Evolutionary conservation across 371 early-diverging fungal species (phyloP).

Genomic region (Polyrhizophydium stewartii): DNA sequence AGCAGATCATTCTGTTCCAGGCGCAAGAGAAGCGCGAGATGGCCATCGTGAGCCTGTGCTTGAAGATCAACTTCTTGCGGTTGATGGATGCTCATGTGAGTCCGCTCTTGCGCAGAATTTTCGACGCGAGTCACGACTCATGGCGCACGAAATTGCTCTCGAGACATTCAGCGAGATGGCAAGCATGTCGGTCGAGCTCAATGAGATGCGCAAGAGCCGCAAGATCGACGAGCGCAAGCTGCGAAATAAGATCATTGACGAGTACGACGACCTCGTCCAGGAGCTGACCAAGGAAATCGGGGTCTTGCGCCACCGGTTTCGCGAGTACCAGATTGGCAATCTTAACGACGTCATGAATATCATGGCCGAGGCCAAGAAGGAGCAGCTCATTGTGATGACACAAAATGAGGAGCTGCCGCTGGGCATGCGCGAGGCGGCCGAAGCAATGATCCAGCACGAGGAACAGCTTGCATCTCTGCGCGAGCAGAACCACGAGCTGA

Average conservation of each 20-base stretch:
- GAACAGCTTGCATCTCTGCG: conserved; percentile 27
- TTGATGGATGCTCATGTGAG: too few relatives aligned
- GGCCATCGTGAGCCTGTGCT: conserved; percentile 18
- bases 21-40: conserved; percentile 38
- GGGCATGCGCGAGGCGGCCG: conserved; percentile 24
- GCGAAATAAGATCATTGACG: conserved; percentile 39
- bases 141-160: conserved; percentile 23
- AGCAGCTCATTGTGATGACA: conserved; percentile 35
- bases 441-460: conserved; percentile 37
- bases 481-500: conserved; percentile 46
- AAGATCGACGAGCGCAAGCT: conserved; percentile 43
- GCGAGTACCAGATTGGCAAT: conserved; percentile 47
- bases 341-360: conserved; percentile 45
- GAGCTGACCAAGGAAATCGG: conserved; percentile 50
- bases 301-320: conserved; percentile 43
- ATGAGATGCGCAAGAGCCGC: conserved; percentile 39
- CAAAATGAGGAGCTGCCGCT: conserved; percentile 33
- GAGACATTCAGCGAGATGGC: conserved; percentile 37
- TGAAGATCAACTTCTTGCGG: too few relatives aligned
- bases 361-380: conserved; percentile 50
- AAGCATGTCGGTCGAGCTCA: conserved; percentile 36
- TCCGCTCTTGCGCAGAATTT: conserved; percentile 19
- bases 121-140: conserved; percentile 39
- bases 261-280: conserved; percentile 49
- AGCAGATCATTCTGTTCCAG: conserved; percentile 28